Percentiles rank a stretch among this genome's conserved stretches.
Conservation (phyloP, 2,329 filamentous ascomycete genomes). For the Ceratocystis ficicola region DNA sequence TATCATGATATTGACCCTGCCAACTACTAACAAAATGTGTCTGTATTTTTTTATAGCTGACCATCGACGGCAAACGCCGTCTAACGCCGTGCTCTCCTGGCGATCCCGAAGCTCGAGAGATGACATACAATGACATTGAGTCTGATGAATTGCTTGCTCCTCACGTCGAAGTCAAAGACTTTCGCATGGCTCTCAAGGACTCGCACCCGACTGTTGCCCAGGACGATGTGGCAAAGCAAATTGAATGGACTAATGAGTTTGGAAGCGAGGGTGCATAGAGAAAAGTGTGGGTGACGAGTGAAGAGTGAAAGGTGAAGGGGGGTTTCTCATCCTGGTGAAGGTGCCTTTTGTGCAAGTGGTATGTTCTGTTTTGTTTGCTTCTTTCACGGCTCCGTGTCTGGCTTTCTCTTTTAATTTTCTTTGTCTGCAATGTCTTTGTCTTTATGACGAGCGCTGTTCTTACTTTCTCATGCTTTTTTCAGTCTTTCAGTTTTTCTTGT, state of each 20-base stretch:
- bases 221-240: conserved; percentile 70
- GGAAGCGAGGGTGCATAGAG: conserved; percentile 65
- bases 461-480: neutral
- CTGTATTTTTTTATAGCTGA: conserved; percentile 41
- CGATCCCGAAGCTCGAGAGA: conserved; percentile 72
- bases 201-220: conserved; percentile 81
- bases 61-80: conserved; percentile 53
- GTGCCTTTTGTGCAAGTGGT: neutral
- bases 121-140: conserved; percentile 83
- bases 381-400: neutral
- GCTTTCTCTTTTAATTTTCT: neutral
- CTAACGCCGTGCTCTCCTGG: conserved; percentile 90
- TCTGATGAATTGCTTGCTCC: conserved; percentile 78
- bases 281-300: no score
- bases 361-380: conserved; percentile 1
- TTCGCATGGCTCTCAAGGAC: conserved; percentile 79
- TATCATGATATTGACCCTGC: neutral
- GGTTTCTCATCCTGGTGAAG: no score
- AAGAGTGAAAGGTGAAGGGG: no score
- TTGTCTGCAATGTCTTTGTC: conserved; percentile 3
- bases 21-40: conserved; percentile 14
- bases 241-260: conserved; percentile 93
- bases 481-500: neutral
- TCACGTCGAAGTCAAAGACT: conserved; percentile 77
- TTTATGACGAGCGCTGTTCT: conserved; percentile 1